Evolutionary conservation across 2,329 filamentous ascomycete species (phyloP), one percentile per base, ranked within the genome.

Genomic region (Byssothecium circinans): DNA sequence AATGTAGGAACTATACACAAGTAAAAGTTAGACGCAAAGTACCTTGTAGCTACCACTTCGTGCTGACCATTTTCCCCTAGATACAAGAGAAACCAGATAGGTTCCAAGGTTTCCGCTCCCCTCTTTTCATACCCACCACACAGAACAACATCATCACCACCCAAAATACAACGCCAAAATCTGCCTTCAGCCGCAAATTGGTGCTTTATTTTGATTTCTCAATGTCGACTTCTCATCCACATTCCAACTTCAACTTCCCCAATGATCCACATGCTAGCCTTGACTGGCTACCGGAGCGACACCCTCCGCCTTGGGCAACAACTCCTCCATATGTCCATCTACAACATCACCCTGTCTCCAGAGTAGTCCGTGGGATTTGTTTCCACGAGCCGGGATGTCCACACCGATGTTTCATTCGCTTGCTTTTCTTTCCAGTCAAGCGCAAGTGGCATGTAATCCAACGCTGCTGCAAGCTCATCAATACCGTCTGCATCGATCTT

Each of bases 261-360:
- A n/a, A n/a, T n/a, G n/a, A n/a, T n/a, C n/a, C 8, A n/a, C 4
- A 8, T n/a, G 25, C 48, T 52, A 54, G 43, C 52, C 49, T 18
- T 6, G 41, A 37, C 27, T 8, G 22, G 35, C 32, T 40, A 43
- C 36, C 49, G 49, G 52, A 53, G 49, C 37, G 32, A 35, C 46
- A 39, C 33, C 34, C 43, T 55, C 49, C 52, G 49, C 36, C 33
- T 43, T 47, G 36, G 45, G 23, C 29, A 52, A 49, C 29, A 43
- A 19, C 30, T 35, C 17, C 32, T 6, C 15, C 23, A 17, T 12
- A 36, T 36, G 34, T 15, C 15, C 29, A 14, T 32, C 29, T 32
- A 8, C 29, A 32, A 38, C 35, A n/a, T 38, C 35, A 38, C 12
- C 32, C 40, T 42, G 14, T 25, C 44, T 46, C 38, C 41, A 52